Percentiles rank a stretch among this genome's conserved stretches.
phyloP scores from a whole-genome alignment of 1,139 yeast species.

The Candida sanyaensis region DNA sequence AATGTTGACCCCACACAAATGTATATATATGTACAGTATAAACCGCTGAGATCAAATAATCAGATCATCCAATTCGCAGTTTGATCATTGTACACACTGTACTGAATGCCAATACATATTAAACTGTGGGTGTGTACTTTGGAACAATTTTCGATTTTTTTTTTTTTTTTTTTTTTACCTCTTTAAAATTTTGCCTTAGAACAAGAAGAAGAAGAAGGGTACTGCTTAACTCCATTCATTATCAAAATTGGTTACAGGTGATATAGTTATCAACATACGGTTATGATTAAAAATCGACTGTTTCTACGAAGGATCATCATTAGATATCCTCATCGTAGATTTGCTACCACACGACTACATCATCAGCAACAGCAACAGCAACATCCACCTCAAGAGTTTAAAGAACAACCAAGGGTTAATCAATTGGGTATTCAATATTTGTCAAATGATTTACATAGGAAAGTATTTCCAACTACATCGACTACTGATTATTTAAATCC shows the following conservation, averaged over 20 bases:
- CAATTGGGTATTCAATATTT: conserved; percentile 69
- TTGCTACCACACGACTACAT: conserved; percentile 14
- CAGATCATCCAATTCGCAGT: background rate
- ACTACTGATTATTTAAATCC: conserved; percentile 25
- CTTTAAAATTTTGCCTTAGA: too few relatives aligned
- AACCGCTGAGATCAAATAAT: background rate
- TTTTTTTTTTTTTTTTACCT: too few relatives aligned
- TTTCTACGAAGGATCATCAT: conserved; percentile 1
- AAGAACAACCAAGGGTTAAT: conserved; percentile 56
- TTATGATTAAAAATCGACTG: background rate
- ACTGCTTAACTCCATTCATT: too few relatives aligned
- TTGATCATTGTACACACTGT: too few relatives aligned
- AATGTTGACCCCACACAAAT: background rate
- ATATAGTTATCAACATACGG: background rate
- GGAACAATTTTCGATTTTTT: background rate
- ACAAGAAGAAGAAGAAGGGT: background rate
- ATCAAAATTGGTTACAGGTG: background rate
- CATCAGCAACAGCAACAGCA: conserved; percentile 3
- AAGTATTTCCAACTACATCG: conserved; percentile 54
- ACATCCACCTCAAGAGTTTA: background rate
- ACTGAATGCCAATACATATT: too few relatives aligned
- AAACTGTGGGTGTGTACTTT: background rate
- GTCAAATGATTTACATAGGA: conserved; percentile 56
- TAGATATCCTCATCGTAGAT: background rate
- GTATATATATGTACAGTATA: too few relatives aligned